Evolutionary conservation across 129 eudicot species (phyloP), one percentile per base, ranked within the genome.

Genomic region (Chrysanthemum makinoi): DNA sequence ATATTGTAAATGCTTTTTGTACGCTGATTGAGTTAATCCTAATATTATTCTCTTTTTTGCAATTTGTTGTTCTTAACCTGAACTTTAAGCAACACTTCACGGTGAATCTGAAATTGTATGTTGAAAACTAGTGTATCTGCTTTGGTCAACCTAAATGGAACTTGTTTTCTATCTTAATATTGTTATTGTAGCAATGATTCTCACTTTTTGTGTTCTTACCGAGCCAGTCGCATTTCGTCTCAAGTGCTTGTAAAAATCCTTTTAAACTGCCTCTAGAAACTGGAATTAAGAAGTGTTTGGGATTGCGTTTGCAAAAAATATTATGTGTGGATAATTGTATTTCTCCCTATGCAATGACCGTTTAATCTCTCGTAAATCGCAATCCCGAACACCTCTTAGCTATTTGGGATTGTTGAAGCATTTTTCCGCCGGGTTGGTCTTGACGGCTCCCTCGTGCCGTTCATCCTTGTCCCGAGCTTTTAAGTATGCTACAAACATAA

Each of bases 121-220:
- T 50, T 57, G 62, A 57, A 65, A 65, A 50, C 44, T 0, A 39
- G 17, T 54, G 39, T 55, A 35, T 35, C 19, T 17, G 58, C 3
- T 39, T 70, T 55, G 15, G 65, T 56, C 22, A 55, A 61, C 54
- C 35, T 66, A 10, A 66, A 57, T 71, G 66, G 13, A 72, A 60
- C 43, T 72, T 72, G 60, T n/a, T 50, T 28, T 49, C 62, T 72
- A 3, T 35, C 74, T 70, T 70, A 6, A 35, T 70, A n/a, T 64
- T 51, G 5, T 62, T 62, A 17, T 28, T 61, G 65, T 24, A 59
- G 64, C 63, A 18, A 48, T 26, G 44, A 22, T 49, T 10, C 3
- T 67, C 43, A 48, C 1, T 67, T 39, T 49, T 11, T 6, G 35
- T 30, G 10, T 43, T 61, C 44, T 61, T 24, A 26, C 11, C 33